phyloP scores from a whole-genome alignment of 2,329 filamentous ascomycete species.

The Sarocladiaceae sp. region DNA sequence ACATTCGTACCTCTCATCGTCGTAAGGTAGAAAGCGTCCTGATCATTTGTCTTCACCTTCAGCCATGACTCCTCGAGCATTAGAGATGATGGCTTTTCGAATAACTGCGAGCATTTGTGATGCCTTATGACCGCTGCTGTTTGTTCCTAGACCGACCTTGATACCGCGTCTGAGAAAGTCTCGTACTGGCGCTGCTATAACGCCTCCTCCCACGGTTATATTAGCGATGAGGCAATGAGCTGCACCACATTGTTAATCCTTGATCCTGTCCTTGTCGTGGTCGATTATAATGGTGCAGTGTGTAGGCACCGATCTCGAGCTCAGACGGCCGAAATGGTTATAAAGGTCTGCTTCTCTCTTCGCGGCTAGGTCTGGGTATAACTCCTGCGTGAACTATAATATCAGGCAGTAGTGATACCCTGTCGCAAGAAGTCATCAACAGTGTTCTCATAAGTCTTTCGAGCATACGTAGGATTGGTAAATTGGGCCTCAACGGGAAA shows the following conservation, averaged over 20 bases:
- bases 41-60: conserved; percentile 38
- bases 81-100: conserved; percentile 53
- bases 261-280: conserved; percentile 47
- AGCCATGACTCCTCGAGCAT: conserved; percentile 39
- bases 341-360: conserved; percentile 57
- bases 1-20: conserved; percentile 59
- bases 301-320: conserved; percentile 54
- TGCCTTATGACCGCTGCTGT: conserved; percentile 60
- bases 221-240: conserved; percentile 63
- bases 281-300: conserved; percentile 62
- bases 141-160: conserved; percentile 64
- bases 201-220: conserved; percentile 58
- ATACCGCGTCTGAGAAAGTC: conserved; percentile 53
- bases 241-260: conserved; percentile 48
- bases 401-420: conserved; percentile 58
- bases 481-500: conserved; percentile 63
- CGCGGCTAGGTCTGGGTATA: conserved; percentile 49
- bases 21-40: conserved; percentile 55
- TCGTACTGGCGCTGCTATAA: conserved; percentile 57
- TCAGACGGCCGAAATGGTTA: conserved; percentile 49
- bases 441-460: conserved; percentile 43
- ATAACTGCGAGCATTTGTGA: conserved; percentile 55
- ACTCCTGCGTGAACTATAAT: conserved; percentile 48
- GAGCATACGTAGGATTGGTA: conserved; percentile 47
- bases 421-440: conserved; percentile 57